phyloP scores from a whole-genome alignment of 305 asterid genomes.

The Fraxinus sp. region DNA sequence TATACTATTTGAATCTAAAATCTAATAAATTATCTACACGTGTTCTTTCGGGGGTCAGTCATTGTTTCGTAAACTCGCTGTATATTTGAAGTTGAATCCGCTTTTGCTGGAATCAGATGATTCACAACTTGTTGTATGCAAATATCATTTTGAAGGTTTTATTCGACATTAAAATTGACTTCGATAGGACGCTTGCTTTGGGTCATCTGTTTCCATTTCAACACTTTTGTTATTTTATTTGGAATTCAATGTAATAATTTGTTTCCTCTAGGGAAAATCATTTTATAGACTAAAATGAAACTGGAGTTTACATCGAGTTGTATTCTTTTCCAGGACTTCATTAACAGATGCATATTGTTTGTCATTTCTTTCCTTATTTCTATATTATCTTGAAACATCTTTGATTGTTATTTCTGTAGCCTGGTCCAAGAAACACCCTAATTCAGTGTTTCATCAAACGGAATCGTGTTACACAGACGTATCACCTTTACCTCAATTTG shows the following conservation, averaged over 20 bases:
- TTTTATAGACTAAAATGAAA: not conserved
- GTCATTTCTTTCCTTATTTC: not conserved
- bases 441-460: slow-evolving; percentile 82
- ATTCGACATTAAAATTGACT: not conserved
- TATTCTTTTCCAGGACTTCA: not conserved
- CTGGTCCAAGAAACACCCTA: slow-evolving; percentile 70
- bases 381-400: not conserved
- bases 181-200: not conserved
- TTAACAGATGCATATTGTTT: not conserved
- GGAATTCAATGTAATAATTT: not conserved
- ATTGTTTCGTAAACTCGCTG: not conserved
- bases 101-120: not conserved
- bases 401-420: slow-evolving; percentile 45
- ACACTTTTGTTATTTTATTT: not conserved
- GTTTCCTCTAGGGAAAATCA: not conserved
- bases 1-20: not conserved
- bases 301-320: not conserved
- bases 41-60: not conserved
- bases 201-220: not conserved
- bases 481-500: slow-evolving; percentile 68
- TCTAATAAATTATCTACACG: not conserved
- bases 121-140: not conserved
- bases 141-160: not conserved
- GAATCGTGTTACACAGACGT: slow-evolving; percentile 58
- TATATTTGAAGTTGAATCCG: not conserved